phyloP scores from a whole-genome alignment of 192 early-diverging fungal genomes.

The Backusella morwellensis region DNA sequence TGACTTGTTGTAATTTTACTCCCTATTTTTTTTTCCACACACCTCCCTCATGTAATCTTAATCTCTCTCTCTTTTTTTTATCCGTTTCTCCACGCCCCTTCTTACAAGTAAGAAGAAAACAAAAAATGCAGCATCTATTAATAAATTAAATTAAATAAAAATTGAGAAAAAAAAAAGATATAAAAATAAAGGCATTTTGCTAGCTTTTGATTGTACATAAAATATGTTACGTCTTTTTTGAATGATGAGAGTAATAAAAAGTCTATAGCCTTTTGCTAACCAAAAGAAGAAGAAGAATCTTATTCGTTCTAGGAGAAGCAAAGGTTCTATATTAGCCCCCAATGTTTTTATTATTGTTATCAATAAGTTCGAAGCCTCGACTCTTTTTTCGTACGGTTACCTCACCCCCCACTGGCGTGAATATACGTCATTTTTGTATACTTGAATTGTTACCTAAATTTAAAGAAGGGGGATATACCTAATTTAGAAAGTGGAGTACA shows the following conservation, averaged over 20 bases:
- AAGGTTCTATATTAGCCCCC: too few species aligned
- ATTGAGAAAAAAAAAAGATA: not conserved
- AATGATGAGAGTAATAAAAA: not conserved
- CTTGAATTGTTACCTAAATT: too few species aligned
- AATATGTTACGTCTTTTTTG: not conserved
- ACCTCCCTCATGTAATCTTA: not conserved
- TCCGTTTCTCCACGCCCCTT: not conserved
- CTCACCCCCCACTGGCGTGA: too few species aligned
- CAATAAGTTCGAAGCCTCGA: too few species aligned
- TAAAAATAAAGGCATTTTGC: not conserved
- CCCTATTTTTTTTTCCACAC: not conserved
- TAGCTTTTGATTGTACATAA: not conserved
- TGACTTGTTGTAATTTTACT: slow-evolving; percentile 64
- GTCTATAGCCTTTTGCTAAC: not conserved
- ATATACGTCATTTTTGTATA: too few species aligned
- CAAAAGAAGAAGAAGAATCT: not conserved
- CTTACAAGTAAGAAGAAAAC: not conserved
- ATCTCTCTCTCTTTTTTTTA: not conserved
- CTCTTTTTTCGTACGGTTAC: too few species aligned
- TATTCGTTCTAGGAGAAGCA: not conserved
- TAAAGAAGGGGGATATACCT: too few species aligned
- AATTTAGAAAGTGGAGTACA: too few species aligned
- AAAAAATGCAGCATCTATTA: not conserved
- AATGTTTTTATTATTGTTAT: too few species aligned
- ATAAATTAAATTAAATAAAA: not conserved